These are phyloP conservation scores for Sporothrix globosa DNA, from an alignment of 2,329 filamentous ascomycete genomes.

Conservation along the genomic window DNA sequence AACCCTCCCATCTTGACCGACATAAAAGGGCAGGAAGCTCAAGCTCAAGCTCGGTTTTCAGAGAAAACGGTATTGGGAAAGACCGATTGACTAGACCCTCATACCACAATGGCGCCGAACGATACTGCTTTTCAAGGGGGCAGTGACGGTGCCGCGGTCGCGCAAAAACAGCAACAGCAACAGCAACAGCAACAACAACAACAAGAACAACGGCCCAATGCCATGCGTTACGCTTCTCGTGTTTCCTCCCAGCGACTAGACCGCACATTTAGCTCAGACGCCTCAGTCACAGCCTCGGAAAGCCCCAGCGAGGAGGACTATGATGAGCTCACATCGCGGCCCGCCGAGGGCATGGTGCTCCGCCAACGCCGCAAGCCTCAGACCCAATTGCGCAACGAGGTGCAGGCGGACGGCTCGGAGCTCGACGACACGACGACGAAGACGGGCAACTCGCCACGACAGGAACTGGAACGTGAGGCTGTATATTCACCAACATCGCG, in stretches of 20 bases:
- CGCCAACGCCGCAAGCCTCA: slow-evolving; percentile 31
- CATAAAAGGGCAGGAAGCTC: slow-evolving; percentile 5
- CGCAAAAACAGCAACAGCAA: not conserved
- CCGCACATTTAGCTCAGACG: slow-evolving; percentile 29
- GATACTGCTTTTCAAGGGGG: not conserved
- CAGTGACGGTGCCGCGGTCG: not conserved
- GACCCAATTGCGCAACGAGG: slow-evolving; percentile 32
- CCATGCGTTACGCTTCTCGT: slow-evolving; percentile 38
- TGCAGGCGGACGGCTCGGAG: slow-evolving; percentile 10
- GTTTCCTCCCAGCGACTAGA: slow-evolving; percentile 20
- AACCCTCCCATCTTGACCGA: not conserved
- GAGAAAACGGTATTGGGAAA: not conserved
- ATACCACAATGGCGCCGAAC: slow-evolving; percentile 15
- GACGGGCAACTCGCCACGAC: slow-evolving; percentile 22
- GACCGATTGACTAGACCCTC: slow-evolving; percentile 7
- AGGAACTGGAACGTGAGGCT: not conserved
- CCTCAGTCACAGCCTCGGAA: slow-evolving; percentile 42
- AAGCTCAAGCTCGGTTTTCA: not conserved
- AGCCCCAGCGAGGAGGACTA: slow-evolving; percentile 54
- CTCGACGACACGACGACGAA: not conserved
- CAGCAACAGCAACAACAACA: slow-evolving; percentile 5
- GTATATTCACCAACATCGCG: slow-evolving; percentile 15
- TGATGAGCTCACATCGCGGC: slow-evolving; percentile 43
- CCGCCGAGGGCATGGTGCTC: slow-evolving; percentile 37
- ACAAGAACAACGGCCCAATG: slow-evolving; percentile 29